A percentile compares a stretch with the other conserved stretches of the same genome.
phyloP scores from a whole-genome alignment of 2,329 filamentous ascomycete genomes.

The Penicillium sp. region DNA sequence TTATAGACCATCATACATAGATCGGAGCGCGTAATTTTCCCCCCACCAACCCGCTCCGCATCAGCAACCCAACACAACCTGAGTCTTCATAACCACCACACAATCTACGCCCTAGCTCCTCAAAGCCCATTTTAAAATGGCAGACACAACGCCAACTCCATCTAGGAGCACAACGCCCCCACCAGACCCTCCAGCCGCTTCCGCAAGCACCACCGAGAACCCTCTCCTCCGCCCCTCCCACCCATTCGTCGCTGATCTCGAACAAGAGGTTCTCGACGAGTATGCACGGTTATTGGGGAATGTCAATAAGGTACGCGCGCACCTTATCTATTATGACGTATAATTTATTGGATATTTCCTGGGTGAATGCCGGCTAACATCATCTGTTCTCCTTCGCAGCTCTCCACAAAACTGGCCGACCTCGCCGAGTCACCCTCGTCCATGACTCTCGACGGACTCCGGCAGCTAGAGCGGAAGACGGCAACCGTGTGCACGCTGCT shows the following conservation, averaged over 20 bases:
- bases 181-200: conserved; percentile 8
- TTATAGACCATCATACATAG: no score
- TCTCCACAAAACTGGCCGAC: conserved; percentile 55
- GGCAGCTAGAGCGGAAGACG: conserved; percentile 91
- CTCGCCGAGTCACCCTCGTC: conserved; percentile 71
- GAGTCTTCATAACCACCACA: neutral
- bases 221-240: conserved; percentile 45
- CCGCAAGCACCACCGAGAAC: conserved; percentile 30
- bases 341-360: neutral
- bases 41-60: neutral
- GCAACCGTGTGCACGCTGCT: conserved; percentile 92
- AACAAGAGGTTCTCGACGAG: conserved; percentile 94
- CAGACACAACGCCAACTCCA: neutral
- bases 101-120: neutral
- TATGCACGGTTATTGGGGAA: conserved; percentile 87
- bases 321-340: neutral
- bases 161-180: conserved; percentile 5
- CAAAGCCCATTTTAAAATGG: neutral
- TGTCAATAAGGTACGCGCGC: conserved; percentile 74
- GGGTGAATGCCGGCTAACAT: neutral
- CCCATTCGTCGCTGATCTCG: conserved; percentile 69
- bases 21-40: no score
- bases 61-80: neutral
- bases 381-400: conserved; percentile 25
- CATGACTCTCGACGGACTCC: conserved; percentile 75